These are phyloP conservation scores for Avena atlantica DNA, from an alignment of 176 grass and related monocot genomes.

Conservation along the genomic window DNA sequence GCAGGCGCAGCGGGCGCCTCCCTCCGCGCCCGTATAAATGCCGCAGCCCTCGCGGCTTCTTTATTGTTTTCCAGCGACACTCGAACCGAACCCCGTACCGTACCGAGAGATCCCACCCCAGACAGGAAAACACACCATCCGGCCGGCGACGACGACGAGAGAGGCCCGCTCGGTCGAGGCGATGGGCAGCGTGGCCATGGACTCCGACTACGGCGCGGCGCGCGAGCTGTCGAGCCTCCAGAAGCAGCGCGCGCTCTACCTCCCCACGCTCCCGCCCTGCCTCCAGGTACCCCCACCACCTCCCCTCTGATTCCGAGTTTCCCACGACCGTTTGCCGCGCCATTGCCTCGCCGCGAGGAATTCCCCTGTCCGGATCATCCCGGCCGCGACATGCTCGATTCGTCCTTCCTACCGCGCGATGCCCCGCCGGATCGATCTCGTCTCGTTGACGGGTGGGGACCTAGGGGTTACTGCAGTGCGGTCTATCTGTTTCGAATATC, in stretches of 20 bases:
- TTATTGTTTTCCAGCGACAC: not conserved
- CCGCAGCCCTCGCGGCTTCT: not conserved
- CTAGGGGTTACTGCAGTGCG: not conserved
- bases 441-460: not conserved
- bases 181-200: conserved; percentile 50
- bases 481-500: conserved; percentile 20
- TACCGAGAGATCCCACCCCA: too few species aligned
- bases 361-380: not conserved
- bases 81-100: too few species aligned
- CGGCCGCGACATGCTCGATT: not conserved
- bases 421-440: not conserved
- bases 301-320: not conserved
- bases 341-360: conserved; percentile 1
- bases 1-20: not conserved
- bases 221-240: conserved; percentile 69
- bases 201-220: conserved; percentile 73
- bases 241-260: conserved; percentile 58
- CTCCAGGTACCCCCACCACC: conserved; percentile 56
- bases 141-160: not conserved
- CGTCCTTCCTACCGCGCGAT: not conserved
- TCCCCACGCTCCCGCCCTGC: conserved; percentile 68
- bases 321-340: not conserved
- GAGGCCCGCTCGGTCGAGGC: not conserved
- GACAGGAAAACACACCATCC: not conserved
- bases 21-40: conserved; percentile 16